Conservation (phyloP, 73 alveolate genomes). For the Tetrahymena borealis region DNA sequence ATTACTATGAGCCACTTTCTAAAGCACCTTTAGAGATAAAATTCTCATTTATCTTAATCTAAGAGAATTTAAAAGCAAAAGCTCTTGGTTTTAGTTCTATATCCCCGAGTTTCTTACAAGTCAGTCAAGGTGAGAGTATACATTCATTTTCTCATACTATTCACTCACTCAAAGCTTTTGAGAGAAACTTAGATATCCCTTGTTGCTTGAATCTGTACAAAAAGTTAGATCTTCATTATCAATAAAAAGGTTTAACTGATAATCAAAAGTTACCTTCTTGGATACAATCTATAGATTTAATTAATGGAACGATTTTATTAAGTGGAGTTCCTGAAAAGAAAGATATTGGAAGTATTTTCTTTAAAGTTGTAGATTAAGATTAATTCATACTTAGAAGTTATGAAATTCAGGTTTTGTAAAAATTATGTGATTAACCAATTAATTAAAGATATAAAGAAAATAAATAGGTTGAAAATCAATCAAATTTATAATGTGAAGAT, state of each 20-base stretch:
- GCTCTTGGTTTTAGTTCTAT: background rate
- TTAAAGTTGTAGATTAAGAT: background rate
- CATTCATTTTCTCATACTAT: background rate
- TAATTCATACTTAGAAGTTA: background rate
- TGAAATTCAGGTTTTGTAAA: background rate
- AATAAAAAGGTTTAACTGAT: background rate
- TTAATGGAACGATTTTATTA: background rate
- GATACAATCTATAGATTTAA: background rate
- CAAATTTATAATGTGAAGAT: too few relatives aligned
- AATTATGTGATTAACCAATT: too few relatives aligned
- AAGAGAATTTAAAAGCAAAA: background rate
- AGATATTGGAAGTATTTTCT: background rate
- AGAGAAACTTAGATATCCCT: background rate
- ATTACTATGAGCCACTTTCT: background rate
- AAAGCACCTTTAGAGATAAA: background rate
- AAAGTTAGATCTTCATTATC: background rate
- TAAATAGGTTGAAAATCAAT: too few relatives aligned
- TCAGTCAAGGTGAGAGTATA: background rate
- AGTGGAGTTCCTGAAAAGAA: background rate
- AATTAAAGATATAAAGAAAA: too few relatives aligned
- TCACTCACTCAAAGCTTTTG: background rate
- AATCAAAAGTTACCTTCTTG: background rate
- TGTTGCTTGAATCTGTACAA: background rate
- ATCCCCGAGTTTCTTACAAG: background rate
- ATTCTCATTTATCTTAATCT: background rate